Evolutionary conservation across 1,284 basidiomycete genomes (phyloP).

Genomic region (Marasmius oreades): DNA sequence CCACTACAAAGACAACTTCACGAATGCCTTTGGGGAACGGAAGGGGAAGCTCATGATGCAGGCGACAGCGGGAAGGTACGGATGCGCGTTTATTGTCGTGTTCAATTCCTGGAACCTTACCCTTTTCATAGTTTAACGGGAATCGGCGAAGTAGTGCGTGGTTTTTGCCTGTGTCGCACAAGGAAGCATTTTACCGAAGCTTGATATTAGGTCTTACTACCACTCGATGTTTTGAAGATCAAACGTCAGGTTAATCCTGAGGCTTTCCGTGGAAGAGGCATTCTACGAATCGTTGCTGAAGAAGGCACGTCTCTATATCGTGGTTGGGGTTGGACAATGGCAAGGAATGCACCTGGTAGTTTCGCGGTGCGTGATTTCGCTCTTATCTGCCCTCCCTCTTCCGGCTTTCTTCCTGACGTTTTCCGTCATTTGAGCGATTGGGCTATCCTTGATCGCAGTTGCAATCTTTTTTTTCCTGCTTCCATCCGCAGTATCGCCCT

Average conservation of each 20-base stretch:
- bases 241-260: slow-evolving; percentile 98
- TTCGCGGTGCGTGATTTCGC: slow-evolving; percentile 71
- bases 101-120: slow-evolving; percentile 2
- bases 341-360: slow-evolving; percentile 92
- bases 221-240: slow-evolving; percentile 96
- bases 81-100: slow-evolving; percentile 11
- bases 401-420: too few species aligned
- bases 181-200: slow-evolving; percentile 8
- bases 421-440: too few species aligned
- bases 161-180: not conserved
- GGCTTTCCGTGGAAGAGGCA: slow-evolving; percentile 89
- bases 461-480: too few species aligned
- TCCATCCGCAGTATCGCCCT: not conserved
- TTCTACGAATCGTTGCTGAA: slow-evolving; percentile 87
- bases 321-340: slow-evolving; percentile 99
- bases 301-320: slow-evolving; percentile 92
- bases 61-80: slow-evolving; percentile 88
- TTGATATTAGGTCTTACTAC: slow-evolving; percentile 71
- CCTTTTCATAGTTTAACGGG: slow-evolving; percentile 71
- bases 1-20: slow-evolving; percentile 77
- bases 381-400: too few species aligned
- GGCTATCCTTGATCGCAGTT: too few species aligned
- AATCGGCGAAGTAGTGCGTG: slow-evolving; percentile 91
- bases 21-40: slow-evolving; percentile 87
- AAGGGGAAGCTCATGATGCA: slow-evolving; percentile 96